Base-by-base conservation (phyloP, 768 basidiomycete species). In the Tylopilus felleus region DNA sequence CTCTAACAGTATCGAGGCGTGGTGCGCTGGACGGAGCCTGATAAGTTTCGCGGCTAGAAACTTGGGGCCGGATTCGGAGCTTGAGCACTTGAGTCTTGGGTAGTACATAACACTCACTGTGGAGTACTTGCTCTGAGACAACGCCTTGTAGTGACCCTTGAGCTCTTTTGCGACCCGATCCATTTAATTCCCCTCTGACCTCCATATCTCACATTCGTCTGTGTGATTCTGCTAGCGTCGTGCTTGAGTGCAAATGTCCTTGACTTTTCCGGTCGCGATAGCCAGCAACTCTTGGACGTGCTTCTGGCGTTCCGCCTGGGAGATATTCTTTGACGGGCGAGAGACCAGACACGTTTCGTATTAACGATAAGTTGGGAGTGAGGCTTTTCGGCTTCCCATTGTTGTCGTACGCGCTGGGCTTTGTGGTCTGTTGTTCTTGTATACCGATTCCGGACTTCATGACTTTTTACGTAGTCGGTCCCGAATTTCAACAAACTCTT, bases 221-320 rank as follows among this genome's bases (percentile, higher is more conserved):
- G 88, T 21, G 90, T 81, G 56, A 92, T 92, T 59, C 86, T 81
- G 63, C 91, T 93, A 8, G 92, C 93, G 69, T 96, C 93, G 63
- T 96, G 94, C 70, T 94, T 96, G 66, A 91, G 80, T 2, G 90
- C 86, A 35, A n/a, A 96, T 84, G 29, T 94, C 93, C 55, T 85
- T 85, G 41, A 96, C 84, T 60, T 85, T 84, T 5, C 92, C 93
- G 21, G 87, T 82, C 21, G 93, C 83, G 42, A 86, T 77, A 28
- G 75, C 73, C 83, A 93, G 90, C 9, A 98, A 78, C 25, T 83
- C 80, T 43, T 78, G 74, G 53, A 96, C 75, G 46, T 92, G 84
- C 60, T 84, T 82, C 59, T 85, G 83, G 22, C 93, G 82, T 62
- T 95, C 88, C 23, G 81, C 70, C 21, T 84, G 73, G 0, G 83